Evolutionary conservation across 768 basidiomycete genomes (phyloP).

Genomic region (Pleurotus salmoneostramineus): DNA sequence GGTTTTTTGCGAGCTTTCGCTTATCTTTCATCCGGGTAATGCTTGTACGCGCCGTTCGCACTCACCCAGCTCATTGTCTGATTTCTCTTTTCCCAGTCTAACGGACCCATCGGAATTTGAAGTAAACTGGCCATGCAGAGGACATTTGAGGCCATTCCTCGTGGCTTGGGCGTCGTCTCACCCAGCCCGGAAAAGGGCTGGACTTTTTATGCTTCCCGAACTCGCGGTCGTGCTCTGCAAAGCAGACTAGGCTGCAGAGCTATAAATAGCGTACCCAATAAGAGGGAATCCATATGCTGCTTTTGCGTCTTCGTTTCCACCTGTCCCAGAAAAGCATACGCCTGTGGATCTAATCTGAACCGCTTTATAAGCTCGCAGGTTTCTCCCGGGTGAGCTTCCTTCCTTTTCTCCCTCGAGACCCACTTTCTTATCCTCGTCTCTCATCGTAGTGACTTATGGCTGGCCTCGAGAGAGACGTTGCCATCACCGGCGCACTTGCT

Average conservation of each 20-base stretch:
- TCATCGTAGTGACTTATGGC: conserved; percentile 6
- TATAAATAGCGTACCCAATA: background rate
- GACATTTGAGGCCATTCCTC: too few species aligned
- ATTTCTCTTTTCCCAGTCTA: too few species aligned
- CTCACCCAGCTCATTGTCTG: too few species aligned
- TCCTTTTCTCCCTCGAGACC: background rate
- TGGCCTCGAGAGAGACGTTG: conserved; percentile 11
- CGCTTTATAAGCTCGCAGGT: background rate
- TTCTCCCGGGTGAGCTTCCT: background rate
- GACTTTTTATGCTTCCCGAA: too few species aligned
- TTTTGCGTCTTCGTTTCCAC: background rate
- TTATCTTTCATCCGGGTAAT: too few species aligned
- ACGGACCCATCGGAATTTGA: too few species aligned
- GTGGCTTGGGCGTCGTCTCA: too few species aligned
- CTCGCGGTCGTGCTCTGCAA: too few species aligned
- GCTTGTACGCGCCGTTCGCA: too few species aligned
- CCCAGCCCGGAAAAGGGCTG: too few species aligned
- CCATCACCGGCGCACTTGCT: background rate
- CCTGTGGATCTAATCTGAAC: background rate
- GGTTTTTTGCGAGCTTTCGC: too few species aligned
- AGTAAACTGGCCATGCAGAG: too few species aligned
- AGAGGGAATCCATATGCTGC: background rate
- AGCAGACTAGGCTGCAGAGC: background rate
- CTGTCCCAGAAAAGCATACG: background rate
- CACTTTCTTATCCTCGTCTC: background rate